phyloP scores from a whole-genome alignment of 2,329 filamentous ascomycete species.

The Lachnellula subtilissima region DNA sequence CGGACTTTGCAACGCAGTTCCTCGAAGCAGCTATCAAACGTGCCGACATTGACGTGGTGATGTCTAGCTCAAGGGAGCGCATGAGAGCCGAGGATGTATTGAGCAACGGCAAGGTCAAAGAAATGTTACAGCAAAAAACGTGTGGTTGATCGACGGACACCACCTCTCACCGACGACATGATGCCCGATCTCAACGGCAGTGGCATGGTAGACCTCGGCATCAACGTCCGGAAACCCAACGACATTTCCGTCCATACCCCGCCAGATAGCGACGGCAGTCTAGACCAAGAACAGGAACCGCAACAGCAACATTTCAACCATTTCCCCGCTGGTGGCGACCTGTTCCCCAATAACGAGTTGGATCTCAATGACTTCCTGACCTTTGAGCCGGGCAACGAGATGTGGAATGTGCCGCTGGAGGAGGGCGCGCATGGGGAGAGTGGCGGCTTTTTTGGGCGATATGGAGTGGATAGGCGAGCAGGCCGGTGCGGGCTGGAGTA shows the following conservation, averaged over 20 bases:
- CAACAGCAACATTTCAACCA: not conserved
- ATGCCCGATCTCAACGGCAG: not conserved
- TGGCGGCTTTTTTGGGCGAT: constrained; percentile 24
- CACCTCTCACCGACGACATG: constrained; percentile 6
- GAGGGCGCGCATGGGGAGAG: constrained; percentile 25
- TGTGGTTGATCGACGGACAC: constrained; percentile 6
- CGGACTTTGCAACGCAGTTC: constrained; percentile 94
- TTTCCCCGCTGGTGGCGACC: not conserved
- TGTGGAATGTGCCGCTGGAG: constrained; percentile 21
- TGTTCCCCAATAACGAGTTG: constrained; percentile 5
- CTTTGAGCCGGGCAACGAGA: constrained; percentile 17
- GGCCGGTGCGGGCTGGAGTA: constrained; percentile 17
- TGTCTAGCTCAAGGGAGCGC: constrained; percentile 3
- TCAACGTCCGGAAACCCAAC: not conserved
- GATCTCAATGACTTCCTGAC: constrained; percentile 24
- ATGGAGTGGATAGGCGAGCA: constrained; percentile 25
- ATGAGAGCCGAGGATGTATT: not conserved
- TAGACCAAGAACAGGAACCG: not conserved
- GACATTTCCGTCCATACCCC: constrained; percentile 16
- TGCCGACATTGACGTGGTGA: constrained; percentile 57
- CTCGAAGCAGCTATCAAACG: constrained; percentile 88
- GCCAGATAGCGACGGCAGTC: constrained; percentile 10
- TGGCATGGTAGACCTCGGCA: constrained; percentile 5
- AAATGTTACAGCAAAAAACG: constrained; percentile 1
- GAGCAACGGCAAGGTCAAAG: constrained; percentile 5